Evolutionary conservation across 1,284 basidiomycete species (phyloP), one percentile per base, ranked within the genome.

Genomic region (Malassezia obtusa): DNA sequence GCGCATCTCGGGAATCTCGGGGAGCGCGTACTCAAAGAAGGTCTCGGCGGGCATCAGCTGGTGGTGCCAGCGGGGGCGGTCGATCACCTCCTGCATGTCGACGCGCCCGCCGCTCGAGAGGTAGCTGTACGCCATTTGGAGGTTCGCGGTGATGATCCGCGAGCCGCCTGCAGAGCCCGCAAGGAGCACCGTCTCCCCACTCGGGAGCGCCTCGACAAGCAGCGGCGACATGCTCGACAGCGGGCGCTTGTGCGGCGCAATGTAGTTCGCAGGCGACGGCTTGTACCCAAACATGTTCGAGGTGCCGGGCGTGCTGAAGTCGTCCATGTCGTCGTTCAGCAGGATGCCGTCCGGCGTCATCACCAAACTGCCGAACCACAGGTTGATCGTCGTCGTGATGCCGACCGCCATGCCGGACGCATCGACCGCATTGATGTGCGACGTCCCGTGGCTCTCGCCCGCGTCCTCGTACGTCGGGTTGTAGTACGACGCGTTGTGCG

Each of bases 71-170:
- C 77, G 65, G 0, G 77, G 69, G 11, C 64, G 65, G 2, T 68
- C 73, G 24, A 69, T 49, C 8, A 59, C 52, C 2, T 56, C 26
- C 30, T 71, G 66, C 9, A 70, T 54, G 48, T 63, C 52, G 21
- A 60, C 64, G 52, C 35, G 65, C 26, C 58, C 51, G 46, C 50
- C 62, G 61, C 35, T 66, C 50, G 73, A 59, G 14, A 72, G 47
- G 14, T 60, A 63, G n/a, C 59, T 36, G 58, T 66, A 69, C n/a
- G 57, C 61, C 7, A 59, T 62, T 47, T 76, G 73, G 11, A 77
- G 62, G 11, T 76, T 77, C 1, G 76, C 75, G 0, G 77, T 77
- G 59, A 77, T 76, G 71, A 77, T 77, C 1, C 73, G 54, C 31
- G 64, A 67, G 4, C 77, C 77, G 14, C 77, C 77, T 0, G 77